Percentiles rank a stretch among this genome's conserved stretches.
phyloP scores from a whole-genome alignment of 176 grass and related monocot species.

The Carex scoparia region DNA sequence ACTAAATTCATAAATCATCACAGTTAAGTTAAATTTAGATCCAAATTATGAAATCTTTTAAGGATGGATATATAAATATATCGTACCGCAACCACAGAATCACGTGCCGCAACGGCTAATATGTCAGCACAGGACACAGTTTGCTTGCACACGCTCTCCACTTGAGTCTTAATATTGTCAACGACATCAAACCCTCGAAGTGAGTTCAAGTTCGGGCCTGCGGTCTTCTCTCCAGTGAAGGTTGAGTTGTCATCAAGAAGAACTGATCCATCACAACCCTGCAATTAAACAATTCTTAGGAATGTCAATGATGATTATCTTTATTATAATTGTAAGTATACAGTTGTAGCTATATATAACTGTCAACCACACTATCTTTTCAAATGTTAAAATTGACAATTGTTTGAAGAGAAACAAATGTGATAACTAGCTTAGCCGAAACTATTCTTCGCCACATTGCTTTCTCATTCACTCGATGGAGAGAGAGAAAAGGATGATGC shows the following conservation, averaged over 20 bases:
- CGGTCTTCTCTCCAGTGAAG: conserved; percentile 50
- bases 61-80: not conserved
- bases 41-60: too few relatives aligned
- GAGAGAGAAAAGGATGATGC: not conserved
- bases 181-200: conserved; percentile 53
- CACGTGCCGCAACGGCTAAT: conserved; percentile 53
- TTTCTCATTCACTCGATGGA: not conserved
- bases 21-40: not conserved
- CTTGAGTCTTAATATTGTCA: conserved; percentile 45
- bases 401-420: not conserved
- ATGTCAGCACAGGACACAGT: conserved; percentile 85
- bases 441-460: not conserved
- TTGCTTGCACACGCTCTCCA: conserved; percentile 50
- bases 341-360: not conserved
- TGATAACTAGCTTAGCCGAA: not conserved
- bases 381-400: not conserved
- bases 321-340: not conserved
- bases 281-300: not conserved
- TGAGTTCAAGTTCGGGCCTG: conserved; percentile 35
- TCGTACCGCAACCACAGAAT: conserved; percentile 56
- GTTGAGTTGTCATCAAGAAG: conserved; percentile 44
- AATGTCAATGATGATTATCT: not conserved
- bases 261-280: conserved; percentile 67
- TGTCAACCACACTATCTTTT: not conserved
- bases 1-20: not conserved